Base-by-base conservation (phyloP, 2,329 filamentous ascomycete genomes). In the Trichothecium roseum region DNA sequence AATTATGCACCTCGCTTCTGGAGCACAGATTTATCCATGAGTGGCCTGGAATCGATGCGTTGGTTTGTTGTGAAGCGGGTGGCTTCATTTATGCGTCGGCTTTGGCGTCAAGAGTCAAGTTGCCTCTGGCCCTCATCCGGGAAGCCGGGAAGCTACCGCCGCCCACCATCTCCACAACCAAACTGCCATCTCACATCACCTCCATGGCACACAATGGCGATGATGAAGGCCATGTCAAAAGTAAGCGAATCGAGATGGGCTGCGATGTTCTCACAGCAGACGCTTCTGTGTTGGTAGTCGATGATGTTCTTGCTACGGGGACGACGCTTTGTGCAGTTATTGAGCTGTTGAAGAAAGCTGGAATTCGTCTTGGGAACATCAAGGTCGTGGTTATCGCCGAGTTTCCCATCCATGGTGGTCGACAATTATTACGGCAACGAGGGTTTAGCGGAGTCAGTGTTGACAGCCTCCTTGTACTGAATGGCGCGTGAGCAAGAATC, bases 251-350 rank as follows among this genome's bases (percentile, higher is more conserved):
- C 6, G 72, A 74, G 53, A 71, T 79, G 48, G 56, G 57, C 13
- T 45, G 45, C 14, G 54, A 63, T 54, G 51, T 53, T 27, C 22
- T 78, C 14, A 44, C 55, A 0, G 46, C 18, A 26, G 60, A 53
- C 2, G 53, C 50, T 4, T 57, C 55, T 4, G 64, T 78, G 9
- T 56, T 78, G n/a, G 61, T 78, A 0, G 60, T 79, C 5, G 74
- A 79, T 39, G 74, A 79, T 50, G 72, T 76, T 18, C 63, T 79
- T 37, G 61, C 74, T 5, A 70, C 67, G 0, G 73, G 72, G 2
- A 43, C 59, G 43, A 78, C 73, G 3, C 62, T 78, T 27, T 66
- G 56, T 48, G 69, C 68, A 6, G 58, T 74, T 26, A 44, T 79
- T 24, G 42, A 59, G 43, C 53, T 79, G 2, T 47, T 78, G 18